These are phyloP conservation scores for Scenedesmus sp. DNA, from an alignment of 163 green algal genomes.

Conservation along the genomic window DNA sequence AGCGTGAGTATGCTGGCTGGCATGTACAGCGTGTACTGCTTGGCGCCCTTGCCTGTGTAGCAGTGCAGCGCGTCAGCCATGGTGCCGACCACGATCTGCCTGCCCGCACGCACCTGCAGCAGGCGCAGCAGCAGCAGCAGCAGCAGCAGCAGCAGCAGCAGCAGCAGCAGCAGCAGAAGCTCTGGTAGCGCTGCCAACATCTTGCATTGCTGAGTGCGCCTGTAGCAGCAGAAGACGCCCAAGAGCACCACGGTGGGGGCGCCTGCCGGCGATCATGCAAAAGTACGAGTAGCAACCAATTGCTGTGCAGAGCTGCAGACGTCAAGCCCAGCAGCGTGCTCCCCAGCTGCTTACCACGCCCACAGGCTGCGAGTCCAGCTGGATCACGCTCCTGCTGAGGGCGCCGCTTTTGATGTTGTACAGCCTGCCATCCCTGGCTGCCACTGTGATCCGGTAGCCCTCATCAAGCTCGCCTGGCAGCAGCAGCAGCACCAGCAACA, in stretches of 20 bases:
- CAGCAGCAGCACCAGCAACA: background rate
- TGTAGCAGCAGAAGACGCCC: background rate
- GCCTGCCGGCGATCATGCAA: too few species aligned
- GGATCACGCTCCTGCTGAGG: constrained; percentile 65
- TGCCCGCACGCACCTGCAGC: constrained; percentile 56
- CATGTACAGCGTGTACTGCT: constrained; percentile 75
- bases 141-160: background rate
- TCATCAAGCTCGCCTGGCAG: constrained; percentile 66
- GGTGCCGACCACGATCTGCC: constrained; percentile 74
- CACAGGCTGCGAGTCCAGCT: constrained; percentile 76
- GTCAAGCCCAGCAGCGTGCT: background rate
- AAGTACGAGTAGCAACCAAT: background rate
- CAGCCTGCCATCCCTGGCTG: constrained; percentile 74
- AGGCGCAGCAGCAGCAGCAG: background rate
- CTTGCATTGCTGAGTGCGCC: background rate
- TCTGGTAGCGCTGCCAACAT: background rate
- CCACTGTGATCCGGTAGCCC: constrained; percentile 74
- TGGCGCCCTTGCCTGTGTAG: constrained; percentile 75
- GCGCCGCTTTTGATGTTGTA: constrained; percentile 71
- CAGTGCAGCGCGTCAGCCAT: constrained; percentile 81
- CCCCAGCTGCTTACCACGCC: constrained; percentile 57
- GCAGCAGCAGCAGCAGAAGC: background rate
- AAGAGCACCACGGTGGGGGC: too few species aligned
- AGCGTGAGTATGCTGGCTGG: constrained; percentile 69
- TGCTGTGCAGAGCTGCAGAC: background rate